Evolutionary conservation across 768 basidiomycete species (phyloP), one percentile per base, ranked within the genome.

Genomic region (Mycena indigotica): DNA sequence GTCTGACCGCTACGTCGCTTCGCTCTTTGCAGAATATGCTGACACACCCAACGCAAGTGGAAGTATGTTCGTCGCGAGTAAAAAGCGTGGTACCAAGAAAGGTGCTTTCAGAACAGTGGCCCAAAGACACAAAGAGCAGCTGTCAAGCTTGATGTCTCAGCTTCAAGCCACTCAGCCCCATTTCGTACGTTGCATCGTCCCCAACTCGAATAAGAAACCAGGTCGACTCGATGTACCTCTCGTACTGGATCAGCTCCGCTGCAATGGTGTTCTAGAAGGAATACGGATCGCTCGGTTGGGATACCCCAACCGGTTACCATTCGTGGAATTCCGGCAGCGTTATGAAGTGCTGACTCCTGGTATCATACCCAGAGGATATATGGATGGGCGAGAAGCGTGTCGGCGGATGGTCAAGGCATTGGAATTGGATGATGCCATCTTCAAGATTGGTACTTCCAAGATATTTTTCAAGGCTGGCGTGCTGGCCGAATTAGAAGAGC

Each of bases 391-490:
- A 5, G 94, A 95, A 70, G 95, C 97, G 2, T 96, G 91, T 65
- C 77, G 90, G 30, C 84, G 91, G 5, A 98, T 99, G 85, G 89
- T 97, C 29, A 87, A 87, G 56, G 85, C 91, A 4, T 78, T 98
- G 40, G 91, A 95, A 46, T 83, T 99, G 30, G 95, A 97, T 69
- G 86, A 89, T 48, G 77, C 83, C 3, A 80, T 87, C 19, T 97
- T 87, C 81, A 91, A 88, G 66, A 91, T 98, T 53, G 97, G 97
- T 5, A 93, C 92, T 0, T 96, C 94, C 32, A 99, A 99, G 75
- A 91, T 98, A 58, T 99, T 98, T 79, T 98, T 99, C 85, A 98
- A 98, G 69, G 95, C 97, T 2, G 95, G 96, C 3, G 93, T 97
- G 3, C 81, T 99, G 16, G 97, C 97, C 28, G 96, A 96, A 65